Evolutionary conservation across 805 yeast species (phyloP), one percentile per base, ranked within the genome.

Genomic region (Kazachstania kunashirensis): DNA sequence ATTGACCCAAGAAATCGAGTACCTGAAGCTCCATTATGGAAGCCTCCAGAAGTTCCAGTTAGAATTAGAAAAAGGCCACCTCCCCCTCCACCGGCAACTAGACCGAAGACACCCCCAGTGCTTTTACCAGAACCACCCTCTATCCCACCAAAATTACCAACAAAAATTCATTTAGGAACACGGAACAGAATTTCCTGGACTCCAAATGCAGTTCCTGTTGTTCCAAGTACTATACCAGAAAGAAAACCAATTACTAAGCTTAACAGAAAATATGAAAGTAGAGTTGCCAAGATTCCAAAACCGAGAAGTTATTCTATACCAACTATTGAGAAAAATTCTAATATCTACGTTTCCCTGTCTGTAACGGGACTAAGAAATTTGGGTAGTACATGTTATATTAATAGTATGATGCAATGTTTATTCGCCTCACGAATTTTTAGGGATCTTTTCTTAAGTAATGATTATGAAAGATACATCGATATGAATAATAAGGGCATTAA

Each of bases 371-470:
- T 82, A 35, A 62, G 71, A 41, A 82, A 82, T 50, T 63, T 72
- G 57, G 85, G 86, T 0, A 77, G 78, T 29, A 78, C 88, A 0
- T 82, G 94, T 48, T 82, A 82, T 51, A 75, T 82, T 39, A 82
- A 82, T 50, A 73, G 81, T 51, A 76, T 82, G 64, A 52, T 82
- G 10, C 94, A 82, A 53, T 70, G 84, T 43, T 52, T 82, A 6
- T 78, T 78, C 55, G 80, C 77, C 2, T 54, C 78, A 0, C 46
- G 58, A 0, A 49, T 52, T 17, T 75, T 82, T 46, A 63, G 77
- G 37, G 53, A 61, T 3, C 52, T 79, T 12, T 73, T 79, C 43
- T 41, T 63, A 10, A 57, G 66, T n/a, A 58, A 65, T 42, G 57
- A 54, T n/a, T 74, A 63, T 50, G 66, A 64, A 26, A 54, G 59